These are phyloP conservation scores for Endoconidiophora polonica DNA, from an alignment of 2,329 filamentous ascomycete genomes.

Conservation along the genomic window DNA sequence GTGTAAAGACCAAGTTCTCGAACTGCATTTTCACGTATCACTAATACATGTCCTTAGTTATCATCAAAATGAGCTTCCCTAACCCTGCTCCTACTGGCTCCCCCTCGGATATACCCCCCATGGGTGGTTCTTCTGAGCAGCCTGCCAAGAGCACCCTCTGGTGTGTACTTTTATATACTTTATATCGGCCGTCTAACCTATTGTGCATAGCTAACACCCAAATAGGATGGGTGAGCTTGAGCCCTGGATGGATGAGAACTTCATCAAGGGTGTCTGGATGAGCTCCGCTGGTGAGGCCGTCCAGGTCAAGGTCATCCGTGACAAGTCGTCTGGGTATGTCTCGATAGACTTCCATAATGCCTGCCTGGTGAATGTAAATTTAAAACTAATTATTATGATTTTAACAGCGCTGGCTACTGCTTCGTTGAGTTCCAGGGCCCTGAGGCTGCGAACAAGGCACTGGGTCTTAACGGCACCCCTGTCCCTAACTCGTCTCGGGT, in stretches of 20 bases:
- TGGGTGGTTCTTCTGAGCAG: conserved; percentile 23
- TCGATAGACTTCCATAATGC: background rate
- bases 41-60: background rate
- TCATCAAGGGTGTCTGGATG: conserved; percentile 80
- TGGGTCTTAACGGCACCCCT: conserved; percentile 71
- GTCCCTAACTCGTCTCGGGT: conserved; percentile 89
- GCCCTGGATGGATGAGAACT: conserved; percentile 98
- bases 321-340: conserved; percentile 91
- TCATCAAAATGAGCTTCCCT: conserved; percentile 15
- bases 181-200: background rate
- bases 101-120: conserved; percentile 19
- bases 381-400: conserved; percentile 14
- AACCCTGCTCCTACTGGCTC: conserved; percentile 12
- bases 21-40: background rate
- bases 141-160: conserved; percentile 42
- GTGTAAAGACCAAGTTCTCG: background rate
- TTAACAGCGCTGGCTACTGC: conserved; percentile 78
- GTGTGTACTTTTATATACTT: conserved; percentile 21
- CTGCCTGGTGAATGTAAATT: background rate
- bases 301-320: conserved; percentile 98
- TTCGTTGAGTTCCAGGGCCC: conserved; percentile 83
- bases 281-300: conserved; percentile 86
- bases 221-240: conserved; percentile 96
- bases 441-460: conserved; percentile 76
- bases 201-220: conserved; percentile 2